Conservation (phyloP, 495 filamentous ascomycete genomes). For the Aspergillus sparsus region DNA sequence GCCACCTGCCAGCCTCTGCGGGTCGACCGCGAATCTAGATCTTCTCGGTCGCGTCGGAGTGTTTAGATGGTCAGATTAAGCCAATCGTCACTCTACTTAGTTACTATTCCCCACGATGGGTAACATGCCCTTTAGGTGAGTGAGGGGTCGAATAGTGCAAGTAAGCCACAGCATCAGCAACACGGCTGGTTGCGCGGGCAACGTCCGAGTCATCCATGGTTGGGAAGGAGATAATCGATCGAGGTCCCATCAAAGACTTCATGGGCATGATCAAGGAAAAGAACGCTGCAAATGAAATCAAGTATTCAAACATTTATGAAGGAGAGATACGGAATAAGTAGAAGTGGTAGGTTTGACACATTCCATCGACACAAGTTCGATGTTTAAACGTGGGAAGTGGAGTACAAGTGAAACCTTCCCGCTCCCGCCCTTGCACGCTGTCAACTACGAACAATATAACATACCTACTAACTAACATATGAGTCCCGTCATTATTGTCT, state of each 20-base stretch:
- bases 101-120: constrained; percentile 15
- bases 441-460: background rate
- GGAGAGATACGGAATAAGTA: background rate
- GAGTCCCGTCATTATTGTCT: background rate
- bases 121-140: constrained; percentile 11
- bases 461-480: background rate
- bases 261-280: too few species aligned
- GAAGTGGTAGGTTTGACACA: background rate
- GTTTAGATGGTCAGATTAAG: constrained; percentile 14
- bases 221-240: background rate
- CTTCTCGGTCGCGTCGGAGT: constrained; percentile 5
- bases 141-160: constrained; percentile 16
- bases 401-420: background rate
- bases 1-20: constrained; percentile 16
- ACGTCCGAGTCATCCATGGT: constrained; percentile 20
- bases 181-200: constrained; percentile 30
- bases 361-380: background rate
- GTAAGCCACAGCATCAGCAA: constrained; percentile 17
- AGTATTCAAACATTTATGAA: background rate
- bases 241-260: background rate
- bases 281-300: too few species aligned
- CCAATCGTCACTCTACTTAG: constrained; percentile 13
- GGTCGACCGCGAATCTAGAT: constrained; percentile 19
- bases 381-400: background rate
- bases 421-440: background rate